phyloP scores from a whole-genome alignment of 2,329 filamentous ascomycete species.

The Aspergillus pseudoterreus region DNA sequence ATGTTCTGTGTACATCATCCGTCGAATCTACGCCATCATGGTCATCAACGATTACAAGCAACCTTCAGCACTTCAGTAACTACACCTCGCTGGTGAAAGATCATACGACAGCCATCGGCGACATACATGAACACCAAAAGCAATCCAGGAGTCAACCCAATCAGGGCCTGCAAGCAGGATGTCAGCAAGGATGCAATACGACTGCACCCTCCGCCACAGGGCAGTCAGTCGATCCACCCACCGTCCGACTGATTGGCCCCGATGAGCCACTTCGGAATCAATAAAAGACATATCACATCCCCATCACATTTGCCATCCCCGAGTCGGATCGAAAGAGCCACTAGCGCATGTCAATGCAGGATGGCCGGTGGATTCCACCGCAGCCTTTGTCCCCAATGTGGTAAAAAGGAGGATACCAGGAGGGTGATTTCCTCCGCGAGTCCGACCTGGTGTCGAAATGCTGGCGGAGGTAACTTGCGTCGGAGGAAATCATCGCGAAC shows the following conservation, averaged over 20 bases:
- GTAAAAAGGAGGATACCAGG: not conserved
- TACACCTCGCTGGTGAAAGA: not conserved
- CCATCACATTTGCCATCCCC: slow-evolving; percentile 6
- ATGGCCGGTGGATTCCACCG: not conserved
- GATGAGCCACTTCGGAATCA: slow-evolving; percentile 3
- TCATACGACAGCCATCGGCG: not conserved
- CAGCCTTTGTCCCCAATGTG: not conserved
- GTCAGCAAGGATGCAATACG: not conserved
- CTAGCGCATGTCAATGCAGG: slow-evolving; percentile 1
- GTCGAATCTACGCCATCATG: not conserved
- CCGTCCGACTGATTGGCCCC: slow-evolving; percentile 1
- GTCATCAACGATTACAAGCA: not conserved
- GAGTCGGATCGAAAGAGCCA: not conserved
- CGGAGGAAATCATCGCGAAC: not conserved
- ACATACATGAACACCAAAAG: not conserved
- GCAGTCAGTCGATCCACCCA: not conserved
- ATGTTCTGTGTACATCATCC: not conserved
- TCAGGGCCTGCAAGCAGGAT: not conserved
- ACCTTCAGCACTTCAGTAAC: not conserved
- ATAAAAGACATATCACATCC: slow-evolving; percentile 17
- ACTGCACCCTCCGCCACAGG: not conserved
- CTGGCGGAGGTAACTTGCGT: not conserved
- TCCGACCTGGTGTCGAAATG: not conserved
- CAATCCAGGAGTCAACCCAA: not conserved
- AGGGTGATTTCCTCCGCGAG: no score